These are phyloP conservation scores for Trichophyton simii DNA, from an alignment of 2,329 filamentous ascomycete genomes.

Conservation along the genomic window DNA sequence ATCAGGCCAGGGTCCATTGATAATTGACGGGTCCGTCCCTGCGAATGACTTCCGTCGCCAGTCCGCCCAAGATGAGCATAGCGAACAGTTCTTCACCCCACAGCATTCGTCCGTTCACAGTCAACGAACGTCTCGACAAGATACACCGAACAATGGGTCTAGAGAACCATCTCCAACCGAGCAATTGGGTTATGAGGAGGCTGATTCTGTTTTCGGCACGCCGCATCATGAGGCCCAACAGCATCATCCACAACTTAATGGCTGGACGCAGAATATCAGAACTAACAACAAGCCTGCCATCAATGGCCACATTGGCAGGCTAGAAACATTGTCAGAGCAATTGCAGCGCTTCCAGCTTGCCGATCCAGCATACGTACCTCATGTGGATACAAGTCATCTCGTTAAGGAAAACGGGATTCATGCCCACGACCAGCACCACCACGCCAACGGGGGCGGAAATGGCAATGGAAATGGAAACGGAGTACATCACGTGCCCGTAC, in stretches of 20 bases:
- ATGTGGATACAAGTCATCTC: constrained; percentile 7
- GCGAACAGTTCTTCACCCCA: constrained; percentile 23
- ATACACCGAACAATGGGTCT: constrained; percentile 24
- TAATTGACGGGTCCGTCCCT: constrained; percentile 37
- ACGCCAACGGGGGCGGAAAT: constrained; percentile 20
- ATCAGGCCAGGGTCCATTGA: constrained; percentile 31
- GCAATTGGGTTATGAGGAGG: constrained; percentile 25
- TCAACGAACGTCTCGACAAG: constrained; percentile 1
- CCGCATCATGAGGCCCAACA: not conserved
- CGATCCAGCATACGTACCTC: constrained; percentile 20
- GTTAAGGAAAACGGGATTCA: constrained; percentile 4
- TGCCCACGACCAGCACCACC: constrained; percentile 19
- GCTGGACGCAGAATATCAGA: constrained; percentile 9
- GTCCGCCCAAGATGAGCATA: constrained; percentile 22
- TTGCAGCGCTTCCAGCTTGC: constrained; percentile 29
- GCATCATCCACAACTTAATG: constrained; percentile 12
- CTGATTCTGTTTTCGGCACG: constrained; percentile 13
- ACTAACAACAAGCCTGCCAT: constrained; percentile 10
- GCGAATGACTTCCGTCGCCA: constrained; percentile 24
- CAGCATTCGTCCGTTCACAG: not conserved
- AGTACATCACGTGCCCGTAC: constrained; percentile 5
- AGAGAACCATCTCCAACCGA: constrained; percentile 25
- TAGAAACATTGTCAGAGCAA: constrained; percentile 26
- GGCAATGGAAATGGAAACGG: constrained; percentile 19
- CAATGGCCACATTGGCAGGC: constrained; percentile 22